A percentile compares a stretch with the other conserved stretches of the same genome.
Conservation (phyloP, 176 grass and related monocot genomes). For the Oropetium thomaeum region DNA sequence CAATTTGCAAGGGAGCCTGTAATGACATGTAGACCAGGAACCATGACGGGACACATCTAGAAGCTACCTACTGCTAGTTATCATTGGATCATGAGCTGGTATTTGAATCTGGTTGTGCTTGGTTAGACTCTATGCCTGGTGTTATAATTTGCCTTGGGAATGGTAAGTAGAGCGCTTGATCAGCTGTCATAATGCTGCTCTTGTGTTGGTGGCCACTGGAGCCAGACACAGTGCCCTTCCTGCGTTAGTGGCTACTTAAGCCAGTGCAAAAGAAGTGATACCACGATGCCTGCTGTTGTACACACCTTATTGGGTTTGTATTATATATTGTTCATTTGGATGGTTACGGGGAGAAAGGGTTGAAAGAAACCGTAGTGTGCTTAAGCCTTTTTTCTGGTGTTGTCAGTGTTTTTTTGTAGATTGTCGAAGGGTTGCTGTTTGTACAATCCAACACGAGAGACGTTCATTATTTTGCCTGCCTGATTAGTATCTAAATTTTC, state of each 20-base stretch:
- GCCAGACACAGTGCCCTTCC: background rate
- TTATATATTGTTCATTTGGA: no score
- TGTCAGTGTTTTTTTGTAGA: no score
- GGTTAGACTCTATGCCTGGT: constrained; percentile 4
- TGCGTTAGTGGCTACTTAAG: constrained; percentile 25
- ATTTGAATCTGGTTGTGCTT: constrained; percentile 5
- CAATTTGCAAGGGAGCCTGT: background rate
- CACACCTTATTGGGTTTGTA: constrained; percentile 13
- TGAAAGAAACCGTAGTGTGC: no score
- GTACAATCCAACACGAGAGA: no score
- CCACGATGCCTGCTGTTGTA: background rate
- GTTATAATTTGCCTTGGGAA: constrained; percentile 23
- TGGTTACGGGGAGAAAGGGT: no score
- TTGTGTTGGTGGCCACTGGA: background rate
- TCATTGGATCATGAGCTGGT: background rate
- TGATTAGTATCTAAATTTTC: no score
- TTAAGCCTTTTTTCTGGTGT: no score
- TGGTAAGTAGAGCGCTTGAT: background rate
- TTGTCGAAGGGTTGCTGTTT: no score
- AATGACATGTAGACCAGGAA: constrained; percentile 6
- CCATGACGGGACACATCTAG: background rate
- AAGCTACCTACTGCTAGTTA: constrained; percentile 3
- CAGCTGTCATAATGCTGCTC: background rate
- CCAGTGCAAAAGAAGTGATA: no score
- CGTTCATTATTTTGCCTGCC: no score